These are phyloP conservation scores for Neonectria neomacrospora DNA, from an alignment of 2,329 filamentous ascomycete species.

Conservation along the genomic window DNA sequence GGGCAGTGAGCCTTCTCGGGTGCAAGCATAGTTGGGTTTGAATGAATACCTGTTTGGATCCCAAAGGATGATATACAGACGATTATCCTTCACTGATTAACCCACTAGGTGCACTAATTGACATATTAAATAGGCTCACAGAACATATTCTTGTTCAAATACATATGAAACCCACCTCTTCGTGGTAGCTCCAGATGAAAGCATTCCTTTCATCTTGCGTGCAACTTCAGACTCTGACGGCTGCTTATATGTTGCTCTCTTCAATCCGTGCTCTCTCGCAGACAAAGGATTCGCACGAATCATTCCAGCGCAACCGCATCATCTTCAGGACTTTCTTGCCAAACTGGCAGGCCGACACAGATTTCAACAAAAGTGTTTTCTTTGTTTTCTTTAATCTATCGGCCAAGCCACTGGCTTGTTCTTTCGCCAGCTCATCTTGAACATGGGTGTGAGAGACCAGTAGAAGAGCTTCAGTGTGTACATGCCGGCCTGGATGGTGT, in stretches of 20 bases:
- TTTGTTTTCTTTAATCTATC: neutral
- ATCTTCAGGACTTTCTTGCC: neutral
- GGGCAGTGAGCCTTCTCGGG: conserved; percentile 29
- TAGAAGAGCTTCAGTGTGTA: neutral
- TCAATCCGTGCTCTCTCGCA: neutral
- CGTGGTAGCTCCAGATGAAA: no score
- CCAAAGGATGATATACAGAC: neutral
- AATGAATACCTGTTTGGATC: neutral
- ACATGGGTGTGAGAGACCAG: neutral
- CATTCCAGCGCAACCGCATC: neutral
- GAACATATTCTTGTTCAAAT: neutral
- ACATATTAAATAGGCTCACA: neutral
- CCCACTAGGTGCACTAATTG: neutral
- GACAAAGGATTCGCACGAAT: neutral
- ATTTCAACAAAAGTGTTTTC: no score
- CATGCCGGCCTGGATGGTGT: neutral
- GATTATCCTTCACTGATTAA: neutral
- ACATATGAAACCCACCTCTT: no score
- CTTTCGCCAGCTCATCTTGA: no score
- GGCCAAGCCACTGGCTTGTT: neutral
- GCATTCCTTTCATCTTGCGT: no score
- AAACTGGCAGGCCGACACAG: neutral
- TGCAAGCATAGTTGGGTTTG: conserved; percentile 5
- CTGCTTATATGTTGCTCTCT: neutral
- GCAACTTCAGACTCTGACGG: neutral